phyloP scores from a whole-genome alignment of 2,329 filamentous ascomycete species.

The Plenodomus tracheiphilus region DNA sequence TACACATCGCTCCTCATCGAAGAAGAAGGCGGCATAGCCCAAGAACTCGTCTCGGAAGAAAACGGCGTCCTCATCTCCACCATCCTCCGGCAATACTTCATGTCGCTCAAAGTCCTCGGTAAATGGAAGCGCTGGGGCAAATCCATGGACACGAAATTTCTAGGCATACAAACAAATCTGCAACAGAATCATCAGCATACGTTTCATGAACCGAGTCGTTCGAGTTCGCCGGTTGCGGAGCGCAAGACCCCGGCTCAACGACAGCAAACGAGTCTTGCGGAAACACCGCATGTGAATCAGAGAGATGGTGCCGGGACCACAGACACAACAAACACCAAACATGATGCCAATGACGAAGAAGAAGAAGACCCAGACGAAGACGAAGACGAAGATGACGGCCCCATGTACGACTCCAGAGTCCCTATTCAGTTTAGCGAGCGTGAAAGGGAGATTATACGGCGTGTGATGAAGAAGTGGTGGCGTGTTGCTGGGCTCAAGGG shows the following conservation, averaged over 20 bases:
- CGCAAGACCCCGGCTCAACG: too few relatives aligned
- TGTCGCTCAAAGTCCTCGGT: slow-evolving; percentile 79
- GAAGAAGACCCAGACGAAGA: slow-evolving; percentile 38
- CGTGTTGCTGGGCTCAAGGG: slow-evolving; percentile 65
- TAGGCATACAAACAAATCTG: slow-evolving; percentile 64
- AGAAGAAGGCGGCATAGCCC: slow-evolving; percentile 73
- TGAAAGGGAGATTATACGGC: slow-evolving; percentile 66
- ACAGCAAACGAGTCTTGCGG: slow-evolving; percentile 16
- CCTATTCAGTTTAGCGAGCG: slow-evolving; percentile 43
- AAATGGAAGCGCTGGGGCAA: slow-evolving; percentile 75
- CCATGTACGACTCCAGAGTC: slow-evolving; percentile 49
- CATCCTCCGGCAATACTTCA: slow-evolving; percentile 88
- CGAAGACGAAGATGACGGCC: slow-evolving; percentile 45
- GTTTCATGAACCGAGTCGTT: slow-evolving; percentile 50
- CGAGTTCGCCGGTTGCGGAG: too few relatives aligned
- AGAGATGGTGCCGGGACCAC: too few relatives aligned
- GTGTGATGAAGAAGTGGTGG: slow-evolving; percentile 75
- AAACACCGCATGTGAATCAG: too few relatives aligned
- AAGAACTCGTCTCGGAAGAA: slow-evolving; percentile 82
- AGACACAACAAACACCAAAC: too few relatives aligned
- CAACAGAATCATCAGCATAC: slow-evolving; percentile 57
- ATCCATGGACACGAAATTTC: slow-evolving; percentile 67
- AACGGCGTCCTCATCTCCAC: slow-evolving; percentile 85
- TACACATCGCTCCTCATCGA: slow-evolving; percentile 75
- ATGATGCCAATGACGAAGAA: slow-evolving; percentile 10